phyloP scores from a whole-genome alignment of 2,329 filamentous ascomycete species.

The Paraphaeosphaeria minitans region DNA sequence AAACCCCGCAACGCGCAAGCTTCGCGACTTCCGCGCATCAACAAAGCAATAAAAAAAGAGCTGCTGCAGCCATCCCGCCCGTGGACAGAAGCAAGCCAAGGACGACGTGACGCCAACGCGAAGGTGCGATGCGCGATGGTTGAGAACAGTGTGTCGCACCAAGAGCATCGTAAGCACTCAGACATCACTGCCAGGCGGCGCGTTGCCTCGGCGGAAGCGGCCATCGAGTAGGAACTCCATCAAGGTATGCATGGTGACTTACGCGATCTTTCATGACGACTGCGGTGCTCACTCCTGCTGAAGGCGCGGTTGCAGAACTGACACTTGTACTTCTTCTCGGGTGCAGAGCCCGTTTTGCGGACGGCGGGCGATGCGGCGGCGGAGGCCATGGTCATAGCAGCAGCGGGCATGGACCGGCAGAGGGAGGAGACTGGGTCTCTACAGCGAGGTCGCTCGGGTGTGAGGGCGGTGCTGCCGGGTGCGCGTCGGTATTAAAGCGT shows the following conservation, averaged over 20 bases:
- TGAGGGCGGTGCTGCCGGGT: slow-evolving; percentile 33
- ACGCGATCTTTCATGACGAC: slow-evolving; percentile 97
- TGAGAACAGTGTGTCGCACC: not conserved
- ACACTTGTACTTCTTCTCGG: slow-evolving; percentile 99
- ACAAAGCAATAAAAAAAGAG: slow-evolving; percentile 27
- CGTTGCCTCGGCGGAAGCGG: slow-evolving; percentile 12
- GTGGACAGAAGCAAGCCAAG: not conserved
- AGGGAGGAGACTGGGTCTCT: slow-evolving; percentile 4
- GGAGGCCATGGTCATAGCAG: slow-evolving; percentile 66
- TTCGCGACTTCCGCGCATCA: slow-evolving; percentile 41
- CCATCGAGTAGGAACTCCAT: slow-evolving; percentile 31
- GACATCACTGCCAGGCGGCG: not conserved
- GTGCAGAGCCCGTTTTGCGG: slow-evolving; percentile 73
- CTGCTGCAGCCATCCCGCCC: not conserved
- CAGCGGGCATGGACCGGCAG: slow-evolving; percentile 65
- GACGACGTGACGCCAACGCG: not conserved
- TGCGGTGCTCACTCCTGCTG: slow-evolving; percentile 95
- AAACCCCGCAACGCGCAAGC: slow-evolving; percentile 42
- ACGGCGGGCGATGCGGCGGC: slow-evolving; percentile 69
- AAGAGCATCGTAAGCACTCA: not conserved
- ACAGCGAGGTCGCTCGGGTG: slow-evolving; percentile 18
- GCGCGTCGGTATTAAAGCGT: slow-evolving; percentile 46
- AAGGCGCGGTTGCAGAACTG: slow-evolving; percentile 98
- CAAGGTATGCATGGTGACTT: slow-evolving; percentile 58
- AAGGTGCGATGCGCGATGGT: not conserved